Percentiles rank a stretch among this genome's conserved stretches.
phyloP scores from a whole-genome alignment of 2,329 filamentous ascomycete species.

The Penicillium sp. region DNA sequence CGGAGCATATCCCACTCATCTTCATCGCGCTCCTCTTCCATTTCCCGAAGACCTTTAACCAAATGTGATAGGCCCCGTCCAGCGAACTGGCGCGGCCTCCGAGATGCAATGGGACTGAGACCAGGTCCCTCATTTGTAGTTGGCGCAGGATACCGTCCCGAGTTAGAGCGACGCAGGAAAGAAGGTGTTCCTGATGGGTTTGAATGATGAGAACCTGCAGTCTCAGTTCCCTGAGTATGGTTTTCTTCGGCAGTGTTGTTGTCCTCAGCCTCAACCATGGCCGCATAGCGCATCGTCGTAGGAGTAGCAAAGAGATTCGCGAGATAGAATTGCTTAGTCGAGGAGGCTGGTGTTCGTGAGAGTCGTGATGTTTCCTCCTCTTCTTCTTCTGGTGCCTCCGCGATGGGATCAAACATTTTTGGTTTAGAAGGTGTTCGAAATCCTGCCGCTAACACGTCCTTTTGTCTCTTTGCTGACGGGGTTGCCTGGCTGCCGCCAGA shows the following conservation, averaged over 20 bases:
- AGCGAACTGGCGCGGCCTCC: conserved; percentile 37
- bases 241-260: conserved; percentile 11
- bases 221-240: conserved; percentile 1
- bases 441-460: conserved; percentile 26
- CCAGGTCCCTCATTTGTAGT: conserved; percentile 15
- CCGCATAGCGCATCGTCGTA: conserved; percentile 44
- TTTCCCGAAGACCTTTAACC: conserved; percentile 39
- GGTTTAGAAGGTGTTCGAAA: conserved; percentile 41
- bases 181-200: conserved; percentile 39
- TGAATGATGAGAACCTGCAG: conserved; percentile 11
- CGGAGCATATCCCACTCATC: conserved; percentile 39
- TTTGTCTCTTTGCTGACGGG: conserved; percentile 31
- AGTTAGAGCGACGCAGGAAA: conserved; percentile 41
- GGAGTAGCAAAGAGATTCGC: conserved; percentile 49
- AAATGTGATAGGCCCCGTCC: conserved; percentile 42
- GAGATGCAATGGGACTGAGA: conserved; percentile 40
- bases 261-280: conserved; percentile 39
- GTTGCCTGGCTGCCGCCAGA: conserved; percentile 39
- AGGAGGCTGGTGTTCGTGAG: conserved; percentile 44
- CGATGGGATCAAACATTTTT: conserved; percentile 28
- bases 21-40: not conserved
- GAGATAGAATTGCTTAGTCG: conserved; percentile 47
- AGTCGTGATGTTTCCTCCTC: conserved; percentile 25
- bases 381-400: conserved; percentile 31
- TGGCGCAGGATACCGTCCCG: conserved; percentile 27